These are phyloP conservation scores for Lunasporangiospora selenospora DNA, from an alignment of 192 early-diverging fungal species.

Conservation along the genomic window DNA sequence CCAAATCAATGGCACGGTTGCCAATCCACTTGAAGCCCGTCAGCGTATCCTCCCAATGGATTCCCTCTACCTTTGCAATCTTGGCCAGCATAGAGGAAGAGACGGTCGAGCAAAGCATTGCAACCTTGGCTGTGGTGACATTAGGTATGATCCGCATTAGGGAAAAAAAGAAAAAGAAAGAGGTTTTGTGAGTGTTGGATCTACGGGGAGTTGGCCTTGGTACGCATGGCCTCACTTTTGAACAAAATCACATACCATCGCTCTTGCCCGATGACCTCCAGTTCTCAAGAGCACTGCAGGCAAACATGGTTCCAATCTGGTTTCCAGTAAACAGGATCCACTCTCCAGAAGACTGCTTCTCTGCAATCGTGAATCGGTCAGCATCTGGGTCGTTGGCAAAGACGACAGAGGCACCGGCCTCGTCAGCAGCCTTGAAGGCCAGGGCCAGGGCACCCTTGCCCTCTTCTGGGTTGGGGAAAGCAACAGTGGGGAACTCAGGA, in stretches of 20 bases:
- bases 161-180: constrained; percentile 2
- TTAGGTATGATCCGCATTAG: too few species aligned
- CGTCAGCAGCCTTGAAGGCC: constrained; percentile 74
- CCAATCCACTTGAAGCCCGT: constrained; percentile 98
- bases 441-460: constrained; percentile 75
- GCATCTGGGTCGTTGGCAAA: constrained; percentile 97
- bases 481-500: constrained; percentile 92
- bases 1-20: constrained; percentile 77
- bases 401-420: constrained; percentile 62
- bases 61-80: constrained; percentile 77
- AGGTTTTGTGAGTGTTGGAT: constrained; percentile 7
- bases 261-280: constrained; percentile 55
- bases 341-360: constrained; percentile 69
- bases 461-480: constrained; percentile 90
- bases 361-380: constrained; percentile 91
- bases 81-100: constrained; percentile 84
- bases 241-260: constrained; percentile 41
- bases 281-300: constrained; percentile 66
- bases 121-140: constrained; percentile 59
- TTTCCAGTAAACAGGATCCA: constrained; percentile 91
- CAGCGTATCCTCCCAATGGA: constrained; percentile 88
- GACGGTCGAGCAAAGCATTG: constrained; percentile 87
- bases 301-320: constrained; percentile 87
- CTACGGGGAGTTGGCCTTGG: too few species aligned
- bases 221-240: too few species aligned